Base-by-base conservation (phyloP, 495 filamentous ascomycete species). In the Lichina pygmaea region DNA sequence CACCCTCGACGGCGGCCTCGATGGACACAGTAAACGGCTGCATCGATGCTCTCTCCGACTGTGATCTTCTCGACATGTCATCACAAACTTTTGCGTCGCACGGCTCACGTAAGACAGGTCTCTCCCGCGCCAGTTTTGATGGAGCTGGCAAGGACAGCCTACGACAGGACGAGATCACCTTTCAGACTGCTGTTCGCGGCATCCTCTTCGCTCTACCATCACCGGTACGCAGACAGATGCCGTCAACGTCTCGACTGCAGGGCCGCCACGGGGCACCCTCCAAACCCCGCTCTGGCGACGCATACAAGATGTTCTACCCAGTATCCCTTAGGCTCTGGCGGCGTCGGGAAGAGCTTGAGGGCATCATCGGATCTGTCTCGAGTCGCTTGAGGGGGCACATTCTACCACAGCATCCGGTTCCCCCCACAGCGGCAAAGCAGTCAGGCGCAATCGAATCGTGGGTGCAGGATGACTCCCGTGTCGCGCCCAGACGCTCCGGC, bases 121-220 rank as follows among this genome's bases (percentile, higher is more conserved):
- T 59, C 45, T 44, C 51, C 47, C 53, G 49, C 33, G 54, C 59
- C 24, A 54, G 46, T 0, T 60, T 59, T 17, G 52, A 60, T 34
- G 66, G 60, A 37, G 54, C 71, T 7, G 71, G 72, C 6, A 66
- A 74, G 13, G 86, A 93, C 49, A 62, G 68, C 33, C 58, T 95
- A 2, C 75, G 86, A 24, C 85, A 93, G 57, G 82, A 93, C 43
- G 89, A 99, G 52, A 81, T 94, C 46, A 72, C 75, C 34, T 94
- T 93, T 51, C 85, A 95, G 47, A 70, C 82, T 42, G 82, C 81
- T 24, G 77, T 86, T 3, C 73, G 85, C 7, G 85, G 91, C 2
- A 54, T 93, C 34, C 58, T 91, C 0, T 83, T 92, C 53, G 73
- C 72, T 10, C 67, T 99, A 16, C 89, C 89, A 12, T 72, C 66